Conservation (phyloP, 352 stramenopile genomes). For the Pythium oligandrum region DNA sequence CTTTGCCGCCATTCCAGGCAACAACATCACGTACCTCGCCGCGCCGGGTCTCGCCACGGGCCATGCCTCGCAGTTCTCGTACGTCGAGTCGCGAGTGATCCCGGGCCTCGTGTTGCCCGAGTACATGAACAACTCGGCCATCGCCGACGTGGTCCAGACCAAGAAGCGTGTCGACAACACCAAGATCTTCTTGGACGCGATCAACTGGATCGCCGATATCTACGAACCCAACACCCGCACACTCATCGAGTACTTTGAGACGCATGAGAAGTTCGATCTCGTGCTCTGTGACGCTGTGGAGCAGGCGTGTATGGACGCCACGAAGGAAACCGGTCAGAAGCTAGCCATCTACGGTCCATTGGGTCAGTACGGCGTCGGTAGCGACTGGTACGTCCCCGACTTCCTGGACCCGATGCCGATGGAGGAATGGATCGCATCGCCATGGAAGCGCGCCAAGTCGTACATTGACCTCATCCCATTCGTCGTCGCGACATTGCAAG, state of each 20-base stretch:
- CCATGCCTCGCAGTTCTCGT: constrained; percentile 17
- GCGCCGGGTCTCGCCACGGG: constrained; percentile 11
- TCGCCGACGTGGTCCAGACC: constrained; percentile 19
- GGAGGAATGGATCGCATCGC: constrained; percentile 20
- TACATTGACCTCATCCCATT: constrained; percentile 20
- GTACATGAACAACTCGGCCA: constrained; percentile 23
- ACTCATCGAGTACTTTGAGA: constrained; percentile 15
- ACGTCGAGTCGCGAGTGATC: constrained; percentile 14
- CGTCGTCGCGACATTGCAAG: constrained; percentile 15
- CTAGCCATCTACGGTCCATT: constrained; percentile 18
- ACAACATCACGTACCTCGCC: constrained; percentile 18
- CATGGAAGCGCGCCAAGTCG: constrained; percentile 15
- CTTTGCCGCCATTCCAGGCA: constrained; percentile 11
- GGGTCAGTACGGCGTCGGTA: constrained; percentile 18
- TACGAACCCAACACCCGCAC: constrained; percentile 18
- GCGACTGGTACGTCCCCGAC: constrained; percentile 20
- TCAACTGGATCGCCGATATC: constrained; percentile 17
- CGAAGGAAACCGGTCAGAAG: constrained; percentile 17
- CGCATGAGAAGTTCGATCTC: constrained; percentile 11
- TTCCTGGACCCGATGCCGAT: constrained; percentile 21
- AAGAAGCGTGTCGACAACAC: constrained; percentile 19
- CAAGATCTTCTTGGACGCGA: constrained; percentile 16
- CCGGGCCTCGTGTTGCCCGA: constrained; percentile 8
- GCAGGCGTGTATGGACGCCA: constrained; percentile 19
- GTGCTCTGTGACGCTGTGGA: constrained; percentile 18